Base-by-base conservation (phyloP, 352 stramenopile species). In the Phytophthora macrochlamydospora region DNA sequence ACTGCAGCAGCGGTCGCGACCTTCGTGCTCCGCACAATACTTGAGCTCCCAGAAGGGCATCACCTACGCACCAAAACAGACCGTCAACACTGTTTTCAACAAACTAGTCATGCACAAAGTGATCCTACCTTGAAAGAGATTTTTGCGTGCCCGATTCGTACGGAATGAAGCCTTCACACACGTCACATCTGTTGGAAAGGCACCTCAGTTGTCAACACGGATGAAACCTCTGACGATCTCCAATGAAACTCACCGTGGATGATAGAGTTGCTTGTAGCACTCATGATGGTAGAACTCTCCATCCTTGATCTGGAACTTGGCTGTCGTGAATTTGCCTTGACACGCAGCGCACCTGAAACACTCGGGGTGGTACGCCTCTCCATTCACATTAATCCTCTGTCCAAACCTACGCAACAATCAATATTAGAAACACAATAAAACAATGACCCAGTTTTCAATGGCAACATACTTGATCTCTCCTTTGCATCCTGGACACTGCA, bases 1-100 rank as follows among this genome's bases (percentile, higher is more conserved):
- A 56, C 82, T 89, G 68, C 77, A 89, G 68, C 84, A 93, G 2
- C 84, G 80, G 28, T 81, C 83, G 54, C 79, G 64, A 40, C 82
- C 69, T n/a, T 91, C 81, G 49, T 93, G 84, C 24, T 76, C 57
- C 2, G 78, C 75, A 31, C 84, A 93, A 37, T 85, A 91, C 11
- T 84, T 83, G 52, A 80, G 65, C 31, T 89, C 68, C 73, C 81
- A 86, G 54, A 89, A 93, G 9, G 80, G 72, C 56, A 91, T 87
- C 46, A 83, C 65, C 76, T 84, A 29, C 56, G 63, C 7, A 29
- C 62, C 50, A 38, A 3, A 45, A 13, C 7, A 46, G 33, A 42
- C 28, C 13, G 48, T 54, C 32, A 44, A 44, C 29, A 18, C 42
- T 58, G 37, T 7, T 29, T 40, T 56, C 8, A 6, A 44, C 18